Evolutionary conservation across 352 stramenopile species (phyloP).

Genomic region (Phytopythium aichiense): DNA sequence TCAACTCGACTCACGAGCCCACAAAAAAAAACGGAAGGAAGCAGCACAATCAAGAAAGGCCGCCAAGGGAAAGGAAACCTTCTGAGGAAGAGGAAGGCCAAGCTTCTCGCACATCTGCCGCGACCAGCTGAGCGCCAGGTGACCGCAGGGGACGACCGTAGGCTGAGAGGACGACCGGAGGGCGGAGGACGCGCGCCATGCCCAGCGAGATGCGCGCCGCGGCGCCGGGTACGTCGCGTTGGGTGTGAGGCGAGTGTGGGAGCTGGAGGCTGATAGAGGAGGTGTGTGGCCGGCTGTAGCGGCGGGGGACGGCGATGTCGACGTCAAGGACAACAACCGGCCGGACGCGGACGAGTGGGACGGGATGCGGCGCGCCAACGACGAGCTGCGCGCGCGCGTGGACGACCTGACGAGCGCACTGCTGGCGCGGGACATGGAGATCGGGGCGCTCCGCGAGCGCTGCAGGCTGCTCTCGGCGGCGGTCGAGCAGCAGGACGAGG

Average conservation of each 20-base stretch:
- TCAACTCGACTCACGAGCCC: not conserved
- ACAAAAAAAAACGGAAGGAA: not conserved
- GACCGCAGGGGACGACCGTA: no score
- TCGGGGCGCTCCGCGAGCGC: constrained; percentile 54
- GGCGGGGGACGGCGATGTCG: not conserved
- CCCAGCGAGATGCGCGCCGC: not conserved
- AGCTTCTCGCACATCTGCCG: no score
- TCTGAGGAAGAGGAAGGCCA: not conserved
- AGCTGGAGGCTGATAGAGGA: no score
- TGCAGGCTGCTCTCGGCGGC: constrained; percentile 54
- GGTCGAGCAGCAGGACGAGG: constrained; percentile 73
- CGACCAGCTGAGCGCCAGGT: no score
- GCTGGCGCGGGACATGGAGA: constrained; percentile 72
- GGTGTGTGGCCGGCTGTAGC: no score
- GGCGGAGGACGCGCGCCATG: not conserved
- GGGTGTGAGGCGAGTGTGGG: no score
- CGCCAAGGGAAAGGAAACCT: not conserved
- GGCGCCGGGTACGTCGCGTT: not conserved
- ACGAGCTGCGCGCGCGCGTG: constrained; percentile 44
- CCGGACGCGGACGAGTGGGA: constrained; percentile 18
- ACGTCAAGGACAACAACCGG: constrained; percentile 6
- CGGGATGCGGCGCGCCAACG: constrained; percentile 35
- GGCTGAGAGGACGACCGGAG: not conserved
- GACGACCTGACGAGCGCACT: constrained; percentile 66
- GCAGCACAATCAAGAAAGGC: no score